Evolutionary conservation across 108 stramenopile genomes (phyloP).

Genomic region (Asterionellopsis glacialis): DNA sequence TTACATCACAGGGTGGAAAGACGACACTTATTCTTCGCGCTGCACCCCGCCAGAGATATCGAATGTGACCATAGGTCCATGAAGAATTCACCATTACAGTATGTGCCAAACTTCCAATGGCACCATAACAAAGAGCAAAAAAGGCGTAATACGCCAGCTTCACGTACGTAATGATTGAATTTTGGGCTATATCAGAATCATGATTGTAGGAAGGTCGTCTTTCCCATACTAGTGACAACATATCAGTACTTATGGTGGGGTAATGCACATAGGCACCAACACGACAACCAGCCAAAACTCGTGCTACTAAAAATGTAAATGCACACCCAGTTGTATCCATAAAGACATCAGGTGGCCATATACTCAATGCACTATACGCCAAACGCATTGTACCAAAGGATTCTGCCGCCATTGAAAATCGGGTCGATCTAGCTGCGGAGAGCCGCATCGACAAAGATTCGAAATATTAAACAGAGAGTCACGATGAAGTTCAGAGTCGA

Average conservation of each 20-base stretch:
- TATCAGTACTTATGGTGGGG: constrained; percentile 97
- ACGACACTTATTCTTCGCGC: constrained; percentile 47
- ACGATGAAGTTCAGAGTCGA: not conserved
- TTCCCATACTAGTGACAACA: constrained; percentile 87
- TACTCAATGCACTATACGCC: constrained; percentile 55
- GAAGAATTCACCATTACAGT: constrained; percentile 93
- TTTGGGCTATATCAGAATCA: constrained; percentile 34
- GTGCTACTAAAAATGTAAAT: constrained; percentile 88
- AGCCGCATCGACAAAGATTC: not conserved
- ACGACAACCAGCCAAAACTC: constrained; percentile 45
- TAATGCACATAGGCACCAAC: constrained; percentile 96
- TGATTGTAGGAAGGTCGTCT: constrained; percentile 84
- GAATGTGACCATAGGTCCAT: constrained; percentile 92
- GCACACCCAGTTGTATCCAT: constrained; percentile 96
- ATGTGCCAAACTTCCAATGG: constrained; percentile 72
- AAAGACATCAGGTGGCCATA: constrained; percentile 69
- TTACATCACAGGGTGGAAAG: constrained; percentile 89
- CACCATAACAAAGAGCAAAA: constrained; percentile 83
- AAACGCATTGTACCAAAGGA: constrained; percentile 79
- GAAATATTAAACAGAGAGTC: not conserved
- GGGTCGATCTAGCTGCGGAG: not conserved
- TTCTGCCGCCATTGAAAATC: constrained; percentile 85
- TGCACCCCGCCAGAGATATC: constrained; percentile 54
- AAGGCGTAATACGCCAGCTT: constrained; percentile 89
- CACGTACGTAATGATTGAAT: constrained; percentile 42